Conservation (phyloP, 257 asterid genomes). For the Fraxinus excelsior region DNA sequence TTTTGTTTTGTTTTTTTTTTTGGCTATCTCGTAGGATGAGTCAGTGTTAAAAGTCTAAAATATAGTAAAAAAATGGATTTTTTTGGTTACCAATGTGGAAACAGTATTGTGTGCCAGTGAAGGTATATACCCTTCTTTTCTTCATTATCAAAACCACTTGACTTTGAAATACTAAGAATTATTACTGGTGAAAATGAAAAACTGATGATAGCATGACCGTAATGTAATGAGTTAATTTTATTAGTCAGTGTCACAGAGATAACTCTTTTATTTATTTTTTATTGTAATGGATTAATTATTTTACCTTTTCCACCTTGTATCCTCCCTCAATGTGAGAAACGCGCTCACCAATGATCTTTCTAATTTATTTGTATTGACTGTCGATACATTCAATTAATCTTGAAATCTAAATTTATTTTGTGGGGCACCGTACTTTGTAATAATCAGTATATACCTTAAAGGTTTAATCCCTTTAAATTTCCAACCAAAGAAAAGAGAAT, state of each 20-base stretch:
- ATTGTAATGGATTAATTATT: not conserved
- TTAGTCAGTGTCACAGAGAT: not conserved
- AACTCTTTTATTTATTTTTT: not conserved
- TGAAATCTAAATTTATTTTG: not conserved
- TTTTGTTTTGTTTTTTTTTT: too few species aligned
- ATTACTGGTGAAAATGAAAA: not conserved
- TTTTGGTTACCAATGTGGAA: not conserved
- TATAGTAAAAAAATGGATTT: not conserved
- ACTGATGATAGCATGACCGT: not conserved
- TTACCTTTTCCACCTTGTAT: not conserved
- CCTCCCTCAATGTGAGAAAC: not conserved
- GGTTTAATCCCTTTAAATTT: not conserved
- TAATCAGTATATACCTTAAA: slow-evolving; percentile 20
- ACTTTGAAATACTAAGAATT: not conserved
- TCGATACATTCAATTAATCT: not conserved
- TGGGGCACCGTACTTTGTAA: slow-evolving; percentile 4
- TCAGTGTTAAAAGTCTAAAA: not conserved
- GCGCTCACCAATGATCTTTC: not conserved
- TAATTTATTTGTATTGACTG: not conserved
- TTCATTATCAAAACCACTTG: not conserved
- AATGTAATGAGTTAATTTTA: not conserved
- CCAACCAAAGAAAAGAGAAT: slow-evolving; percentile 22
- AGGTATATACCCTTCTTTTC: not conserved
- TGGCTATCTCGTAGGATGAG: slow-evolving; percentile 4
- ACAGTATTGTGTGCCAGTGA: not conserved